These are phyloP conservation scores for Claviceps maximensis DNA, from an alignment of 2,329 filamentous ascomycete genomes.

Conservation along the genomic window DNA sequence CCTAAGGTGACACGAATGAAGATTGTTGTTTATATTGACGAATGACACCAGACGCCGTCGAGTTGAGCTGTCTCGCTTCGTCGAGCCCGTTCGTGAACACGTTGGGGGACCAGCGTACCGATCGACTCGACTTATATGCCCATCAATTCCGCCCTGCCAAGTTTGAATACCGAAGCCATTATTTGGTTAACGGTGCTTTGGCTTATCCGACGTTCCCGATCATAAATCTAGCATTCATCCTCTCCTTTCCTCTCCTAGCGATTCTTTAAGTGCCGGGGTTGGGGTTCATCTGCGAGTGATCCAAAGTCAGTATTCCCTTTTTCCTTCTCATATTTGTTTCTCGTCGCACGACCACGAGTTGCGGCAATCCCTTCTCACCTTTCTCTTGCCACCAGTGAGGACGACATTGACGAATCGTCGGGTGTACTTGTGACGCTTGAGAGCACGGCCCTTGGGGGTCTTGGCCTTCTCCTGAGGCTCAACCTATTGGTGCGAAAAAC, in stretches of 20 bases:
- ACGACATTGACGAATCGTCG: slow-evolving; percentile 98
- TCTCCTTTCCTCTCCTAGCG: slow-evolving; percentile 12
- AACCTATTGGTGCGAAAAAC: slow-evolving; percentile 38
- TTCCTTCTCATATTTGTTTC: background rate
- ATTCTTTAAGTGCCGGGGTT: slow-evolving; percentile 57
- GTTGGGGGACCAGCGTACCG: slow-evolving; percentile 20
- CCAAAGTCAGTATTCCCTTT: slow-evolving; percentile 12
- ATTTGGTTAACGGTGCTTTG: background rate
- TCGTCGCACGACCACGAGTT: background rate
- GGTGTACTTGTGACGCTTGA: slow-evolving; percentile 94
- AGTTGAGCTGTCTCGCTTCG: slow-evolving; percentile 25
- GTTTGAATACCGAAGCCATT: slow-evolving; percentile 6
- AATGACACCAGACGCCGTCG: slow-evolving; percentile 30
- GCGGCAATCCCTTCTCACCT: slow-evolving; percentile 45
- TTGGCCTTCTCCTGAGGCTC: slow-evolving; percentile 93
- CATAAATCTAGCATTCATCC: slow-evolving; percentile 13
- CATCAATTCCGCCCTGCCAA: slow-evolving; percentile 19
- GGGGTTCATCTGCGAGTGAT: slow-evolving; percentile 59
- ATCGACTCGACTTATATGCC: slow-evolving; percentile 23
- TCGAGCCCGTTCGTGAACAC: slow-evolving; percentile 17
- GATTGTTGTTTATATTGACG: slow-evolving; percentile 23
- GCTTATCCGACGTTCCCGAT: slow-evolving; percentile 12
- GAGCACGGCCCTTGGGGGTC: slow-evolving; percentile 89
- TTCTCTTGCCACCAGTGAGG: slow-evolving; percentile 95
- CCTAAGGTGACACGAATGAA: slow-evolving; percentile 13